Evolutionary conservation across 2,329 filamentous ascomycete genomes (phyloP), one percentile per base, ranked within the genome.

Genomic region (Cytospora paraplurivora): DNA sequence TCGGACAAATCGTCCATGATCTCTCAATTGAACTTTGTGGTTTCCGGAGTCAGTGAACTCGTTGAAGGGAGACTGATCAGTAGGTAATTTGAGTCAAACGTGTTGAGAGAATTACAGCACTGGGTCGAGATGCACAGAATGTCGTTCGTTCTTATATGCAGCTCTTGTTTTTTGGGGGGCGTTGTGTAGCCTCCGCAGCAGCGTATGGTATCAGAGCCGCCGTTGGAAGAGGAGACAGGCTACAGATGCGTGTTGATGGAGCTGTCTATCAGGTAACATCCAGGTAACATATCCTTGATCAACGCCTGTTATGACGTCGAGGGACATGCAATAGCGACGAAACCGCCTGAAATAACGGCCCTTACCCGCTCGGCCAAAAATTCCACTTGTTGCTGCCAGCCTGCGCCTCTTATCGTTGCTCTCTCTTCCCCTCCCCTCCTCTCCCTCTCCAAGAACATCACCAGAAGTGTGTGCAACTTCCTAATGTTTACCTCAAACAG

Each of bases 1-100:
- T 79, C 72, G 66, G 69, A 74, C 63, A 75, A 67, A 63, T 72
- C 67, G 64, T 75, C 69, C 77, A 78, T 79, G 27, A 68, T 69
- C 67, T 65, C 57, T 54, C 32, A 41, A 32, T 32, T 50, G 13
- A 54, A 37, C n/a, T 37, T n/a, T 19, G 27, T n/a, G 32, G 55
- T 21, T 11, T 1, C n/a, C 21, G n/a, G n/a, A 47, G 44, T 47
- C 44, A 47, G n/a, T 21, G 17, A 7, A 47, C 44, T 47, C n/a
- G 44, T 10, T 47, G n/a, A 15, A 47, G 11, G 8, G 44, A 21
- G 27, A 47, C n/a, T n/a, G n/a, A 17, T 47, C n/a, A 17, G 10
- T 12, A 47, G 3, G 8, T 17, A 10, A 47, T 19, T 19, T 47
- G 44, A 47, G 44, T 47, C n/a, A 21, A 21, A 47, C 21, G n/a